A percentile compares a stretch with the other conserved stretches of the same genome.
Evolutionary conservation across 2,329 filamentous ascomycete species (phyloP).

Genomic region (Fusarium burgessii): DNA sequence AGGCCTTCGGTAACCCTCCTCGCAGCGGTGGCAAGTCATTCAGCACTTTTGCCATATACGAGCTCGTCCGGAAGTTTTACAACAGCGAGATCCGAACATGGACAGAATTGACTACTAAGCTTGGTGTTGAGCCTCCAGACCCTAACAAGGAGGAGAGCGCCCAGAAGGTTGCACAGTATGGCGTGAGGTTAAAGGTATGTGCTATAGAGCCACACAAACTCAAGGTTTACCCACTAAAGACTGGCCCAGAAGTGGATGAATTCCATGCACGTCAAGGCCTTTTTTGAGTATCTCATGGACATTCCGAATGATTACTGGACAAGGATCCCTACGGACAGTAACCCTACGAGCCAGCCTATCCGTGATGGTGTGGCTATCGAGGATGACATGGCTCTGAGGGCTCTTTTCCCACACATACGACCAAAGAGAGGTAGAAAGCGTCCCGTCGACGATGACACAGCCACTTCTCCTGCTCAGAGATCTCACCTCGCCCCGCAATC

Average conservation of each 20-base stretch:
- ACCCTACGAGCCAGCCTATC: constrained; percentile 71
- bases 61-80: constrained; percentile 83
- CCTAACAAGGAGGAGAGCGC: constrained; percentile 86
- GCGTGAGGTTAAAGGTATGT: constrained; percentile 85
- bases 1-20: constrained; percentile 82
- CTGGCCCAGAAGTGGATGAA: constrained; percentile 88
- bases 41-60: constrained; percentile 79
- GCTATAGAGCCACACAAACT: neutral
- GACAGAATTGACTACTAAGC: constrained; percentile 85
- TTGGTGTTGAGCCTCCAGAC: constrained; percentile 90
- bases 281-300: constrained; percentile 88
- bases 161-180: constrained; percentile 96
- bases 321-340: constrained; percentile 74
- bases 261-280: constrained; percentile 93
- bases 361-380: constrained; percentile 87
- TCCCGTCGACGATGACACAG: constrained; percentile 69
- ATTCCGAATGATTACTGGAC: constrained; percentile 85
- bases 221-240: constrained; percentile 17
- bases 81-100: constrained; percentile 90
- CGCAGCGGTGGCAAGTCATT: constrained; percentile 91
- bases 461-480: constrained; percentile 67
- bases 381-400: constrained; percentile 88
- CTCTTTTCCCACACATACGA: constrained; percentile 81
- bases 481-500: constrained; percentile 69
- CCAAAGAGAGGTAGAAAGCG: constrained; percentile 73